phyloP scores from a whole-genome alignment of 495 filamentous ascomycete genomes.

The Corynascus novoguineensis region DNA sequence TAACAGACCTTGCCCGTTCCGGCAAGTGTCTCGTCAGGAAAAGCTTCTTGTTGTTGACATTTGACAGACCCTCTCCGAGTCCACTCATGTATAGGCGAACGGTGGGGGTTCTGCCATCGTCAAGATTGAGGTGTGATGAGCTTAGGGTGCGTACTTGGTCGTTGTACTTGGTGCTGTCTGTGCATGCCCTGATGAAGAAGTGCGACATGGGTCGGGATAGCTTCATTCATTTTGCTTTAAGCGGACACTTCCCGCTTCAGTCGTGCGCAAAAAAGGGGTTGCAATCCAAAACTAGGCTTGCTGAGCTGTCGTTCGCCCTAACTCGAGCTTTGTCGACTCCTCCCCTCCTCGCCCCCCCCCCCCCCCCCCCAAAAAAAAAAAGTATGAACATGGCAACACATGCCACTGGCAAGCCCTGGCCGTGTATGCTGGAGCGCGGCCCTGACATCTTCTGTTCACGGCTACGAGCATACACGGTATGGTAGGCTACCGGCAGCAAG shows the following conservation, averaged over 20 bases:
- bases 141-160: too few species aligned
- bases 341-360: too few species aligned
- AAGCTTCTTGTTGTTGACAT: constrained; percentile 1
- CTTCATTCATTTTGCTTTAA: background rate
- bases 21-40: background rate
- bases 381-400: too few species aligned
- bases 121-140: background rate
- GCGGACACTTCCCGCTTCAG: background rate
- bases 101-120: background rate
- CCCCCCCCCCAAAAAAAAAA: too few species aligned
- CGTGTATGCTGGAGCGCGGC: background rate
- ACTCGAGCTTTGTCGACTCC: too few species aligned
- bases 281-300: background rate
- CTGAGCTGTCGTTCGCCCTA: too few species aligned
- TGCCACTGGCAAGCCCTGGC: too few species aligned
- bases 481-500: constrained; percentile 19
- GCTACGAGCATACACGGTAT: background rate
- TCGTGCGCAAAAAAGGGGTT: background rate
- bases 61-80: background rate
- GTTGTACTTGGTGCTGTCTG: too few species aligned
- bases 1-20: background rate
- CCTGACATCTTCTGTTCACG: background rate
- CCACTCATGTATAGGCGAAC: background rate
- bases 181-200: background rate
- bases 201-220: constrained; percentile 3